These are phyloP conservation scores for Fusarium sp. DNA, from an alignment of 2,329 filamentous ascomycete species.

Conservation along the genomic window DNA sequence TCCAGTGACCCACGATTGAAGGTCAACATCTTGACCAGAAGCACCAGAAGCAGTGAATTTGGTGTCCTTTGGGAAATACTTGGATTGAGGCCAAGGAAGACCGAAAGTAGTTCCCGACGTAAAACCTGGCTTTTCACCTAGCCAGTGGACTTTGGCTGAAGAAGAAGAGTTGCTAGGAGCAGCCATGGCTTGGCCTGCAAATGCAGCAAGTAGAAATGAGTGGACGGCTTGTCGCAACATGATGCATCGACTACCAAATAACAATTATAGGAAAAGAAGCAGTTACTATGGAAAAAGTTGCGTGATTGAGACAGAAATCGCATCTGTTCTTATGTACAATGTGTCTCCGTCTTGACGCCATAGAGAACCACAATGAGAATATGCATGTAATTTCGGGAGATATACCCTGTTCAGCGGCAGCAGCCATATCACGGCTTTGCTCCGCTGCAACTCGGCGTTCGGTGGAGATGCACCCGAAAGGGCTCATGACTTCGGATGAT, in stretches of 20 bases:
- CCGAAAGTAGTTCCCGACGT: conserved; percentile 54
- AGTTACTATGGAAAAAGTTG: not conserved
- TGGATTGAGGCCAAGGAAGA: conserved; percentile 55
- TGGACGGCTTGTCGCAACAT: conserved; percentile 37
- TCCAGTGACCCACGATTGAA: conserved; percentile 65
- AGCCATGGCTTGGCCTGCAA: conserved; percentile 15
- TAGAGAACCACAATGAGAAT: conserved; percentile 23
- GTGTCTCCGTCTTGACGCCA: conserved; percentile 20
- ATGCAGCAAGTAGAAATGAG: conserved; percentile 25
- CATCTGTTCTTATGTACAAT: conserved; percentile 8
- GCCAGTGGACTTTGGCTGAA: conserved; percentile 49
- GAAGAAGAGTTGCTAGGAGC: conserved; percentile 31
- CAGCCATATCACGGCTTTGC: not conserved
- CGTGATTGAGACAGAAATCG: not conserved
- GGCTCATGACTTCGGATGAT: not conserved
- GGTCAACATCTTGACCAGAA: conserved; percentile 25
- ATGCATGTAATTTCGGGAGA: conserved; percentile 31
- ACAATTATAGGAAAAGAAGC: not conserved
- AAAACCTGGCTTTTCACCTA: conserved; percentile 50
- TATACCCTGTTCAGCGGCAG: conserved; percentile 20
- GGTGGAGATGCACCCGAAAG: conserved; percentile 8
- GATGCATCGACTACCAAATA: conserved; percentile 20
- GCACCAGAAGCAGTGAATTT: conserved; percentile 46
- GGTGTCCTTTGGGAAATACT: conserved; percentile 49
- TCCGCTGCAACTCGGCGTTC: conserved; percentile 21